Percentiles rank a stretch among this genome's conserved stretches.
Conservation (phyloP, 78 protist species). For the Dictyostelium capitatum region DNA sequence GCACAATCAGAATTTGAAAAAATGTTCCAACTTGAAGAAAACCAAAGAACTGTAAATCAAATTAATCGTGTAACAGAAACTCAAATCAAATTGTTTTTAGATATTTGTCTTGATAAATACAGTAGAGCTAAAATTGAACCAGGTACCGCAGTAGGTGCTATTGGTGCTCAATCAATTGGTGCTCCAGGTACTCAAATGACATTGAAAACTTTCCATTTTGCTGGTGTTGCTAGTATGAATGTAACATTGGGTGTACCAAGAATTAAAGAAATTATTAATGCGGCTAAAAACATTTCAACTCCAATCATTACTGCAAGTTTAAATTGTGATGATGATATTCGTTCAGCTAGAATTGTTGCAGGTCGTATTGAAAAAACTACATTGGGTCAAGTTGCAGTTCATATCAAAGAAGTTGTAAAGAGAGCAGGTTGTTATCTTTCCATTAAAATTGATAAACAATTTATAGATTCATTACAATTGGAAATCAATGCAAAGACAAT, state of each 20-base stretch:
- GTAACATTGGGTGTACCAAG: slow-evolving; percentile 88
- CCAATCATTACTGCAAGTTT: slow-evolving; percentile 96
- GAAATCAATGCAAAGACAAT: slow-evolving; percentile 78
- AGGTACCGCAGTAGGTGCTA: slow-evolving; percentile 99
- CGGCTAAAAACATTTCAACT: slow-evolving; percentile 94
- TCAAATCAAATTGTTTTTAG: slow-evolving; percentile 50
- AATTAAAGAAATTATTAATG: slow-evolving; percentile 99
- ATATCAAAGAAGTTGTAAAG: slow-evolving; percentile 88
- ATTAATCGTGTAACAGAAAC: slow-evolving; percentile 46
- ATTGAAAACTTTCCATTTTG: slow-evolving; percentile 99
- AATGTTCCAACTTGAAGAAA: background rate
- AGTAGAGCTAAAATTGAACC: slow-evolving; percentile 92
- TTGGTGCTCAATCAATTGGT: slow-evolving; percentile 98
- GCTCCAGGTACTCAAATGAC: slow-evolving; percentile 99
- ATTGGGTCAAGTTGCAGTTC: slow-evolving; percentile 91
- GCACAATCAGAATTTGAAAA: background rate
- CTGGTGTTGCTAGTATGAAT: slow-evolving; percentile 99
- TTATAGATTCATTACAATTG: slow-evolving; percentile 85
- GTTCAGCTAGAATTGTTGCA: slow-evolving; percentile 93
- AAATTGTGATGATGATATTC: slow-evolving; percentile 2
- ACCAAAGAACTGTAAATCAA: slow-evolving; percentile 25
- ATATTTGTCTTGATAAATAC: slow-evolving; percentile 68
- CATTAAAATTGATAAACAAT: slow-evolving; percentile 89
- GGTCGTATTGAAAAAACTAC: slow-evolving; percentile 95
- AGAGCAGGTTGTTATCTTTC: slow-evolving; percentile 70